Evolutionary conservation across 306 rosid genomes (phyloP), one percentile per base, ranked within the genome.

Genomic region (Rosa rugosa): DNA sequence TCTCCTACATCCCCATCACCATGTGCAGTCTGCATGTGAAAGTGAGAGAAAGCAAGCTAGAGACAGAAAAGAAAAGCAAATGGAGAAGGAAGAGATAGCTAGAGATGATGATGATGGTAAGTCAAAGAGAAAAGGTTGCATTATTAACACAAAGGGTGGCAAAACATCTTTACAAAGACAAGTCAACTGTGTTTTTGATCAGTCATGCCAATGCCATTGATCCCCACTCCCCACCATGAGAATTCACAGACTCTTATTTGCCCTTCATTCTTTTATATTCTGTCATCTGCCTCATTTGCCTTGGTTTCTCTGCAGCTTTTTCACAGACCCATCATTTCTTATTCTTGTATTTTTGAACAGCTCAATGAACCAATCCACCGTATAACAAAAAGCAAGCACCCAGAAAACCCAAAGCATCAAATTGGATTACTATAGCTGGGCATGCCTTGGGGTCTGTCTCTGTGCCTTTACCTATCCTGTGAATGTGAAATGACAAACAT

Each of bases 71-170:
- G 25, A 78, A 41, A 66, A 23, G n/a, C n/a, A 8, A 38, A 46
- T 5, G 51, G 13, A 51, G 66, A 31, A 42, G 66, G 56, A n/a
- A 57, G 77, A 20, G 62, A 56, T 14, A 20, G 63, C 16, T 41
- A 72, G 77, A n/a, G 57, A 27, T 16, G 36, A 41, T 72, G 57
- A 44, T 31, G 44, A 25, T 73, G 65, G 34, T 40, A 83, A 82
- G 87, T 87, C 88, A 90, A 85, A 85, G 75, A 79, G 8, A 81
- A 81, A 89, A 91, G 84, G 84, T 76, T 38, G 66, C 77, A 85
- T 77, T 84, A 77, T 84, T 77, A 75, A 75, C 68, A 76, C 71
- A 70, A 87, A 72, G 74, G 54, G 57, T 20, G 46, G 53, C 65
- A 53, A 67, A 77, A 71, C 84, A 84, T 85, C 86, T 80, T 83